phyloP scores from a whole-genome alignment of 352 stramenopile genomes.

The Thalassiosira ordinaria region DNA sequence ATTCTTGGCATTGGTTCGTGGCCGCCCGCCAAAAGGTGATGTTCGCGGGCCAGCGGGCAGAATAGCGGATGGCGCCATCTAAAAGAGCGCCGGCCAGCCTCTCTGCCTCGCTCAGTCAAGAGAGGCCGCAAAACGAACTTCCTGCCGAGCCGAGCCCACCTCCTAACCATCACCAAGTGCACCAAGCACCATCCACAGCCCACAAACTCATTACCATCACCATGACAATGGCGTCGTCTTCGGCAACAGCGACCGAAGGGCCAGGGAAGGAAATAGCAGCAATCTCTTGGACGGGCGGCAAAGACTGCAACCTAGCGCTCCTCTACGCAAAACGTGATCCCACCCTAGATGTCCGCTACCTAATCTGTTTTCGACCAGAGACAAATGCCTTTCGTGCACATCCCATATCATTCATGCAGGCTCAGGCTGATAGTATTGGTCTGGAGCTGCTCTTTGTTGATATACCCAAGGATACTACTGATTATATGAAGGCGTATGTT shows the following conservation, averaged over 20 bases:
- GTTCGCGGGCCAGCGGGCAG: too few relatives aligned
- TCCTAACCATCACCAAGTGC: not conserved
- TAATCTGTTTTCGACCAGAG: constrained; percentile 46
- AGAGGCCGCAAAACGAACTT: too few relatives aligned
- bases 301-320: constrained; percentile 75
- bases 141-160: too few relatives aligned
- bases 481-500: constrained; percentile 69
- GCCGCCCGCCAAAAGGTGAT: too few relatives aligned
- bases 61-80: too few relatives aligned
- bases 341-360: constrained; percentile 44
- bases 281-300: constrained; percentile 75
- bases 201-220: not conserved
- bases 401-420: constrained; percentile 63
- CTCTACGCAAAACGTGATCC: constrained; percentile 39
- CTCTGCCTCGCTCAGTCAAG: too few relatives aligned
- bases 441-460: constrained; percentile 40
- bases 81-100: too few relatives aligned
- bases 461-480: constrained; percentile 32
- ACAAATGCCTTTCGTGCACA: constrained; percentile 61
- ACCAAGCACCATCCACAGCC: not conserved
- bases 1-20: not conserved
- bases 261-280: constrained; percentile 32
- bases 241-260: not conserved
- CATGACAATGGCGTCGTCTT: not conserved
- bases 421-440: constrained; percentile 61